These are phyloP conservation scores for Alectoria sarmentosa DNA, from an alignment of 495 filamentous ascomycete genomes.

Conservation along the genomic window DNA sequence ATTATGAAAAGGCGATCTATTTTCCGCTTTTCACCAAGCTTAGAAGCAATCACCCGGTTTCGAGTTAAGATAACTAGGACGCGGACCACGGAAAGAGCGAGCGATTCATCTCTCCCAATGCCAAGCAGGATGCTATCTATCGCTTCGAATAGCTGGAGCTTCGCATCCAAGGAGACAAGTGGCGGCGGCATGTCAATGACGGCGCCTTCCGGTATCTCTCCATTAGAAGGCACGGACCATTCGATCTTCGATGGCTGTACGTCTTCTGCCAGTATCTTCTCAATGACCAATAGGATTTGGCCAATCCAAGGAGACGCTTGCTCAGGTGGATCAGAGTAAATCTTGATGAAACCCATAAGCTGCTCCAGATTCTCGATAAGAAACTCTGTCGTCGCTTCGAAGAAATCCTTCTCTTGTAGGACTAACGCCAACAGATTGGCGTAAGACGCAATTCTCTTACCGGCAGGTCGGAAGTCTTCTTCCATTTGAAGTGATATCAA, in stretches of 20 bases:
- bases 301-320: constrained; percentile 87
- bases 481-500: constrained; percentile 76
- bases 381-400: constrained; percentile 62
- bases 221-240: constrained; percentile 56
- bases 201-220: constrained; percentile 39
- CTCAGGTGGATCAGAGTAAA: constrained; percentile 59
- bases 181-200: constrained; percentile 50
- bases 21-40: constrained; percentile 78
- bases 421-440: constrained; percentile 88
- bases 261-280: constrained; percentile 83
- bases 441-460: constrained; percentile 85
- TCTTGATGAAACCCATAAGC: constrained; percentile 73
- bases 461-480: constrained; percentile 59
- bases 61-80: constrained; percentile 89
- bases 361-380: constrained; percentile 71
- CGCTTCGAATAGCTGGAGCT: constrained; percentile 60
- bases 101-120: constrained; percentile 75
- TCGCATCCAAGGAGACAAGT: constrained; percentile 59
- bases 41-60: constrained; percentile 61
- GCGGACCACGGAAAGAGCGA: constrained; percentile 77
- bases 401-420: constrained; percentile 76
- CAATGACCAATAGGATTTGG: constrained; percentile 80
- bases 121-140: constrained; percentile 76
- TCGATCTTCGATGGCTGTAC: constrained; percentile 66
- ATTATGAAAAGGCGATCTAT: constrained; percentile 88